Evolutionary conservation across 139 green algal species (phyloP), one percentile per base, ranked within the genome.

Genomic region (Chlamydomonas schloesseri): DNA sequence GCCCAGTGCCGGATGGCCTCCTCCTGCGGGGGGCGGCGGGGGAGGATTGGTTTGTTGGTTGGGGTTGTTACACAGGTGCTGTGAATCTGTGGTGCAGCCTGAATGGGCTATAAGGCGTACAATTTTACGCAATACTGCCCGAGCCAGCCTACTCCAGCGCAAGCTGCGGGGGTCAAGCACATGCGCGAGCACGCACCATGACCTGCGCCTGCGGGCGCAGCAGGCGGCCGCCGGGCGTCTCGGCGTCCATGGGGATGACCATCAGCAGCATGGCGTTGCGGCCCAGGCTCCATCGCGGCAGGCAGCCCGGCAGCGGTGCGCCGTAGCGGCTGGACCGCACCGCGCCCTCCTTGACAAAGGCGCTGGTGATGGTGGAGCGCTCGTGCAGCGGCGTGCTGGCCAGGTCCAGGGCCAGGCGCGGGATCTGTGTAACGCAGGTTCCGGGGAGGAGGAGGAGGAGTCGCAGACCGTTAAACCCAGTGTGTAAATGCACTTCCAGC

Each of bases 221-320:
- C 89, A 96, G 92, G 76, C 93, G 82, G 88, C 91, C 91, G 58
- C 78, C 89, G 31, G 92, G 92, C 29, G 93, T 95, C 87, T 96
- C 93, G 21, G 92, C 93, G 73, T 96, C 93, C 93, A 96, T 96
- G 37, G 93, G 93, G 47, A 96, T 93, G 84, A 93, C 93, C 36
- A 96, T 88, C 68, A 96, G 94, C 47, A 96, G 87, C 67, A 83
- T 75, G 50, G 91, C 68, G 3, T 91, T 67, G 0, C 68, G 78
- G 23, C 57, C 71, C 53, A 93, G 71, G 46, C 73, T 79, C 82
- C 88, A 87, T 23, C 90, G 82, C 17, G 91, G 91, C 76, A 94
- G 88, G 37, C 65, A 83, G 24, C 73, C 73, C 5, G 83, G 79
- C 24, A 26, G 50, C 23, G 78, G 71, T 73, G 50, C 58, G 65